phyloP scores from a whole-genome alignment of 2,329 filamentous ascomycete species.

The Cordyceps cateniannulata region DNA sequence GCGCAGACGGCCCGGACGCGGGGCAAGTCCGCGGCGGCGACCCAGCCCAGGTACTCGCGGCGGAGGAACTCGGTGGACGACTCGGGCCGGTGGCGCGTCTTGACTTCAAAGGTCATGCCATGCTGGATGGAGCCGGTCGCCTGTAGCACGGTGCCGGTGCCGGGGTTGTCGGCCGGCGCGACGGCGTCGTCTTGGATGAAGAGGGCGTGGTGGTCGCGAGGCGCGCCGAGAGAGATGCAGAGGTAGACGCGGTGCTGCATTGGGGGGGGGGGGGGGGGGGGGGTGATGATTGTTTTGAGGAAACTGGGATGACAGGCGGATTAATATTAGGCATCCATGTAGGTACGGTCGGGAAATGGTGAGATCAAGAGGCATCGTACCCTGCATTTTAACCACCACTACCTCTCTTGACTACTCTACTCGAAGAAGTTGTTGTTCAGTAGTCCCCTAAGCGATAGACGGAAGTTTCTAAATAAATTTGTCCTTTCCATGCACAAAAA shows the following conservation, averaged over 20 bases:
- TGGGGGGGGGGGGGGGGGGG: background rate
- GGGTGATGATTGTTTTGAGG: background rate
- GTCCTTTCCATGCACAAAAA: too few relatives aligned
- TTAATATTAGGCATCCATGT: background rate
- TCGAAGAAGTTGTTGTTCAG: too few relatives aligned
- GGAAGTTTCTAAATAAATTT: too few relatives aligned
- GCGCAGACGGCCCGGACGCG: constrained; percentile 18
- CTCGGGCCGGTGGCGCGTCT: constrained; percentile 15
- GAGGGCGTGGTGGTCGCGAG: constrained; percentile 22
- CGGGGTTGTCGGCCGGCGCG: background rate
- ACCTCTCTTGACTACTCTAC: too few relatives aligned
- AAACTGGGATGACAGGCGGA: background rate
- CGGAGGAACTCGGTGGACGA: constrained; percentile 15
- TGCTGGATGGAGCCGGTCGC: constrained; percentile 26
- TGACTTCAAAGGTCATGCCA: constrained; percentile 23
- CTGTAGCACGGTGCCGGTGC: constrained; percentile 17
- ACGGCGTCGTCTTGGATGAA: constrained; percentile 17
- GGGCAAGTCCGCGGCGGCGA: constrained; percentile 17
- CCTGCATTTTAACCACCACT: too few relatives aligned
- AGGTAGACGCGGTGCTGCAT: background rate
- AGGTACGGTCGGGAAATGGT: too few relatives aligned
- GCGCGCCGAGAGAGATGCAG: constrained; percentile 9
- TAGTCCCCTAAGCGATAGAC: too few relatives aligned
- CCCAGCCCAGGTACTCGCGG: constrained; percentile 16
- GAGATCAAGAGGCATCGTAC: too few relatives aligned